These are phyloP conservation scores for Grifola frondosa DNA, from an alignment of 1,284 basidiomycete genomes.

Conservation along the genomic window DNA sequence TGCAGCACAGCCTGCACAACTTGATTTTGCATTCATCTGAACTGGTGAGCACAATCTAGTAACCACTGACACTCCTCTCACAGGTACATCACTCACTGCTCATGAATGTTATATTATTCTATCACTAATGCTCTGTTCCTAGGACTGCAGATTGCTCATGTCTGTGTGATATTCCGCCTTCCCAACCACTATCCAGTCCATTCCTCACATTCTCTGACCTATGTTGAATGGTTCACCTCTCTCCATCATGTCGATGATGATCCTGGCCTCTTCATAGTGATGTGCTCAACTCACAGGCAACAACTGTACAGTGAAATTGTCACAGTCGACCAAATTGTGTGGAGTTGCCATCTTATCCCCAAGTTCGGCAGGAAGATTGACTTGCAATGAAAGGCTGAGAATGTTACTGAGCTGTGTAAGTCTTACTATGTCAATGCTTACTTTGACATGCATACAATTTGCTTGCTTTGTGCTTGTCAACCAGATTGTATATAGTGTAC, in stretches of 20 bases:
- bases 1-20: conserved; percentile 14
- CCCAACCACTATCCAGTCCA: conserved; percentile 4
- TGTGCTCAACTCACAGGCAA: conserved; percentile 13
- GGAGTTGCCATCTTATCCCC: conserved; percentile 29
- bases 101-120: not conserved
- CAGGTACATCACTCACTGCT: conserved; percentile 16
- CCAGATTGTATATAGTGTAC: not conserved
- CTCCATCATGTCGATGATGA: conserved; percentile 11
- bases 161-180: conserved; percentile 25
- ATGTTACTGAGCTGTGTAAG: conserved; percentile 2
- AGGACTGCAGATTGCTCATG: conserved; percentile 24
- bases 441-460: not conserved
- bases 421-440: conserved; percentile 4
- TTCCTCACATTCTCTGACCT: conserved; percentile 15
- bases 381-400: conserved; percentile 4
- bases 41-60: conserved; percentile 22
- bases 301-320: conserved; percentile 20
- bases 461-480: not conserved
- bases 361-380: conserved; percentile 4
- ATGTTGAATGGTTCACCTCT: conserved; percentile 30
- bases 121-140: not conserved
- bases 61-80: conserved; percentile 19
- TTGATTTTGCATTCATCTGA: conserved; percentile 26
- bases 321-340: conserved; percentile 18
- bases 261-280: not conserved